Percentiles rank a stretch among this genome's conserved stretches.
Evolutionary conservation across 441 rosid genomes (phyloP).

Genomic region (Erodium moschatum): DNA sequence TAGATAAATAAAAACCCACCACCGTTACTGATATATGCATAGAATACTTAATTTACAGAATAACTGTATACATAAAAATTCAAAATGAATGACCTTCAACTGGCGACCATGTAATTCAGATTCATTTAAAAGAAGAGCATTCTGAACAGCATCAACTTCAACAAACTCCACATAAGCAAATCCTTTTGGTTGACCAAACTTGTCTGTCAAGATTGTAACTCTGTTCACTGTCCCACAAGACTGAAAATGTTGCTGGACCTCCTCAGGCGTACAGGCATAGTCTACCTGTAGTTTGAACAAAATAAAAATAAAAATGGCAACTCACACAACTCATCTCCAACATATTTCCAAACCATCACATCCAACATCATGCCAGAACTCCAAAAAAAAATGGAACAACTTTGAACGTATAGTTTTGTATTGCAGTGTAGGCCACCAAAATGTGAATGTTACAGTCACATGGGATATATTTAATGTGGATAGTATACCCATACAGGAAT

Average conservation of each 20-base stretch:
- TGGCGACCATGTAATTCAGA: slow-evolving; percentile 68
- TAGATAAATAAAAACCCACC: not conserved
- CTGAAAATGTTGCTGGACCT: slow-evolving; percentile 73
- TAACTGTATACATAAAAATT: slow-evolving; percentile 10
- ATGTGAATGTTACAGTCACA: not conserved
- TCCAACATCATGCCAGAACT: not conserved
- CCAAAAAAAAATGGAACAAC: not conserved
- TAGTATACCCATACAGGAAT: not conserved
- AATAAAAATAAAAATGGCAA: slow-evolving; percentile 2
- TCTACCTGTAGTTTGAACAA: slow-evolving; percentile 42
- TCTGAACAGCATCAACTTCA: slow-evolving; percentile 62
- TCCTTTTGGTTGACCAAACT: slow-evolving; percentile 80
- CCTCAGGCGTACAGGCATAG: slow-evolving; percentile 75
- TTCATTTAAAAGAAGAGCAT: slow-evolving; percentile 60
- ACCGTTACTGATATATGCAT: slow-evolving; percentile 5
- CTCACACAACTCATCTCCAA: not conserved
- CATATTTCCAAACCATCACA: not conserved
- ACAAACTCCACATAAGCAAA: slow-evolving; percentile 81
- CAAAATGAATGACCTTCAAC: slow-evolving; percentile 42
- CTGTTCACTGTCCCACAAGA: too few species aligned
- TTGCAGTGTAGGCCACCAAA: not conserved
- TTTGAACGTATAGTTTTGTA: not conserved
- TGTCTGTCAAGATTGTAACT: slow-evolving; percentile 29
- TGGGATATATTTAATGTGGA: not conserved
- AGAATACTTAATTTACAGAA: not conserved